These are phyloP conservation scores for Neofusicoccum laricinum DNA, from an alignment of 2,329 filamentous ascomycete species.

Conservation along the genomic window DNA sequence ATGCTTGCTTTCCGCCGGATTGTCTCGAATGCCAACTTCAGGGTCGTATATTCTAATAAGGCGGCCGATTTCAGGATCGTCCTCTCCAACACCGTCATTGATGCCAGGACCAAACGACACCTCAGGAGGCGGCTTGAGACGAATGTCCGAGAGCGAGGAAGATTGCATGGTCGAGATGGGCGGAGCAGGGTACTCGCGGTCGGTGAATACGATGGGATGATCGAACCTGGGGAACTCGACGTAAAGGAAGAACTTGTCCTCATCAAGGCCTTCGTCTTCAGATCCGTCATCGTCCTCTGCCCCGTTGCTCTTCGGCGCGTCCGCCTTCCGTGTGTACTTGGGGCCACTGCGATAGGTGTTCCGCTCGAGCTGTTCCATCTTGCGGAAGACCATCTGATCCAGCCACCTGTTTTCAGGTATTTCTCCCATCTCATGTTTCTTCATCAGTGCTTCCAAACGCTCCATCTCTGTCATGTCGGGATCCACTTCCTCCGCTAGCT, in stretches of 20 bases:
- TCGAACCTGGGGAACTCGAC: slow-evolving; percentile 93
- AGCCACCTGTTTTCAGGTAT: slow-evolving; percentile 92
- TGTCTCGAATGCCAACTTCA: slow-evolving; percentile 83
- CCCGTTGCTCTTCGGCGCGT: slow-evolving; percentile 35
- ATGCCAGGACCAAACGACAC: slow-evolving; percentile 90
- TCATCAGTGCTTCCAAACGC: slow-evolving; percentile 82
- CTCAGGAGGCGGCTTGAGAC: slow-evolving; percentile 78
- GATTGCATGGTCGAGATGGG: slow-evolving; percentile 73
- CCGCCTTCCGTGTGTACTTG: slow-evolving; percentile 25
- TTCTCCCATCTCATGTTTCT: slow-evolving; percentile 98
- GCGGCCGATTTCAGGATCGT: slow-evolving; percentile 53
- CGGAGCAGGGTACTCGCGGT: slow-evolving; percentile 85
- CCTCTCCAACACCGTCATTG: slow-evolving; percentile 59
- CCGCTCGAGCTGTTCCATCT: slow-evolving; percentile 67
- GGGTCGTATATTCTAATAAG: slow-evolving; percentile 89
- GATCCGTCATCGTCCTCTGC: slow-evolving; percentile 25
- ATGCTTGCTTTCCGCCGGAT: slow-evolving; percentile 94
- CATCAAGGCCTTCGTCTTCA: slow-evolving; percentile 46
- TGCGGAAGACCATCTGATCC: slow-evolving; percentile 88
- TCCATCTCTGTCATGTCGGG: slow-evolving; percentile 83
- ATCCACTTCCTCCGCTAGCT: slow-evolving; percentile 46
- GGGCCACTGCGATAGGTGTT: slow-evolving; percentile 31
- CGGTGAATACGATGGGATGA: slow-evolving; percentile 91
- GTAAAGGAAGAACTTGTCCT: slow-evolving; percentile 75
- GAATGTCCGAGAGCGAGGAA: slow-evolving; percentile 64